A percentile compares a stretch with the other conserved stretches of the same genome.
These are phyloP conservation scores for Talaromyces sp. DNA, from an alignment of 2,329 filamentous ascomycete genomes.

Conservation along the genomic window DNA sequence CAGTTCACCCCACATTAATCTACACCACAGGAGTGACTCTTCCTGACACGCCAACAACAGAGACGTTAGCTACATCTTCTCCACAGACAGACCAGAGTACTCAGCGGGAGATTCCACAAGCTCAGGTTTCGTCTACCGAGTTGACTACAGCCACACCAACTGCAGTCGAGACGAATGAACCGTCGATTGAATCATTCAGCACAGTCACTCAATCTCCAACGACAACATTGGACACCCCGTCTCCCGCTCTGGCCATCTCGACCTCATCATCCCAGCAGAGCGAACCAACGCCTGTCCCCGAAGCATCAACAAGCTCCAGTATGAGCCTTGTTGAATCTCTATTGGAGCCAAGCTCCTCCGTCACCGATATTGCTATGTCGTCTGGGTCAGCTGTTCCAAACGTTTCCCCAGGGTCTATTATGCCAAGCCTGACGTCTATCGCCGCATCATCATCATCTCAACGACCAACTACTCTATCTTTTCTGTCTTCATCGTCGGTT, in stretches of 20 bases:
- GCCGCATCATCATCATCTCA: too few relatives aligned
- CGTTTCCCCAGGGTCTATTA: too few relatives aligned
- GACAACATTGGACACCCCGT: not conserved
- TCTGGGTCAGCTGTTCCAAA: too few relatives aligned
- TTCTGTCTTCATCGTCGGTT: not conserved
- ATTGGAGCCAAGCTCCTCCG: not conserved
- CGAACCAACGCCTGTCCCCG: not conserved
- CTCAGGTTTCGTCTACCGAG: too few relatives aligned
- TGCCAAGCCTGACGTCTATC: too few relatives aligned
- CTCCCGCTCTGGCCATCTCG: not conserved
- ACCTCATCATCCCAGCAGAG: not conserved
- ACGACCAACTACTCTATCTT: too few relatives aligned
- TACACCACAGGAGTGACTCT: constrained; percentile 10
- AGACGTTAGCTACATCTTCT: not conserved
- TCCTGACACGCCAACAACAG: not conserved
- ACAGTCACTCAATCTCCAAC: not conserved
- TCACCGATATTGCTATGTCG: too few relatives aligned
- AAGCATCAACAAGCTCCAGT: too few relatives aligned
- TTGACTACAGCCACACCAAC: not conserved
- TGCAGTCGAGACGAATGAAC: not conserved
- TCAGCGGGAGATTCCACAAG: too few relatives aligned
- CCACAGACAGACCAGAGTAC: not conserved
- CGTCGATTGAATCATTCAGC: not conserved
- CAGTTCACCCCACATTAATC: constrained; percentile 7
- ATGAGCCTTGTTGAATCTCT: not conserved